phyloP scores from a whole-genome alignment of 1,284 basidiomycete genomes.

The Ceratobasidium sp. region DNA sequence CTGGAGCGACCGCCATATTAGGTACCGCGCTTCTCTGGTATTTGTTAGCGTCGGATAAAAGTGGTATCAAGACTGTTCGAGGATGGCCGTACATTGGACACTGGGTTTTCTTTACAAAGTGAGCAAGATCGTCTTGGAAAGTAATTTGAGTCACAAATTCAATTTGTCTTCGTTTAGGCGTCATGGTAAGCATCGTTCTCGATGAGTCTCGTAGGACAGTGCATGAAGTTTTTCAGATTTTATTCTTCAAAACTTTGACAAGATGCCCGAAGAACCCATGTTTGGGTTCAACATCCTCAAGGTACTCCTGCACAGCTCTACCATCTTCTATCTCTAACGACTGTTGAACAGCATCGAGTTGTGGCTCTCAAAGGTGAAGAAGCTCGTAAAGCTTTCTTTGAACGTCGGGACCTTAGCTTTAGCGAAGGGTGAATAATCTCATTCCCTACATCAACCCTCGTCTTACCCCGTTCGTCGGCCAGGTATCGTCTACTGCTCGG shows the following conservation, averaged over 20 bases:
- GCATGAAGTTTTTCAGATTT: slow-evolving; percentile 10
- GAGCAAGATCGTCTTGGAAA: no score
- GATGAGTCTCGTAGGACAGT: no score
- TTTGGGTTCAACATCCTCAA: slow-evolving; percentile 27
- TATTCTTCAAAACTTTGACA: not conserved
- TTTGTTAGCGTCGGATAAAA: not conserved
- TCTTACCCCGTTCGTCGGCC: no score
- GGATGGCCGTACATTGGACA: slow-evolving; percentile 39
- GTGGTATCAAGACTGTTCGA: slow-evolving; percentile 3
- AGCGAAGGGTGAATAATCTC: slow-evolving; percentile 18
- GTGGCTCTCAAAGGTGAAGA: slow-evolving; percentile 21
- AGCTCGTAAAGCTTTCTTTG: slow-evolving; percentile 29
- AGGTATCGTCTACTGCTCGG: slow-evolving; percentile 27
- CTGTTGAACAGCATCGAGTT: not conserved
- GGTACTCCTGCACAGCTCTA: no score
- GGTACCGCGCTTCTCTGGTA: slow-evolving; percentile 27
- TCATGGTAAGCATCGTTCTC: not conserved
- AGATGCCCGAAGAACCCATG: not conserved
- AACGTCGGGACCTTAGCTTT: slow-evolving; percentile 8
- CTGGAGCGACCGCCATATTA: not conserved
- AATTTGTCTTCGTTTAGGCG: not conserved
- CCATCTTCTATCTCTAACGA: no score
- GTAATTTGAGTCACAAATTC: not conserved
- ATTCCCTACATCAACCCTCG: not conserved
- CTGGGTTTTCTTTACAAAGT: slow-evolving; percentile 34